Conservation (phyloP, 2,329 filamentous ascomycete species). For the Sarocladiaceae sp. region DNA sequence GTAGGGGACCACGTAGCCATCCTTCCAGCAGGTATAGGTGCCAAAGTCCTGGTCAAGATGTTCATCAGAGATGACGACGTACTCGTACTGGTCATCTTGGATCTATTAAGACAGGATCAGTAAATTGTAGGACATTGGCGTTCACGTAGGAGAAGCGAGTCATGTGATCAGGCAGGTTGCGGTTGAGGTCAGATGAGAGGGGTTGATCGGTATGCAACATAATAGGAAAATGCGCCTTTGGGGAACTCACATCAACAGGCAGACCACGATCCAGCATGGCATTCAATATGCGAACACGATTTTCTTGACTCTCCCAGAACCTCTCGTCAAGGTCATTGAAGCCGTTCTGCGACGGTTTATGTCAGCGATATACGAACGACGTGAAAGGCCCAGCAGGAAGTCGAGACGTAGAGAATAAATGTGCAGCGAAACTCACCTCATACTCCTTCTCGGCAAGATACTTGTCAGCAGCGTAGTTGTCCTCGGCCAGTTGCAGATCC, state of each 20-base stretch:
- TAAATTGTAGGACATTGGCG: no score
- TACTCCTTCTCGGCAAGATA: constrained; percentile 29
- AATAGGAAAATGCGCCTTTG: no score
- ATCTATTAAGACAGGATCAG: no score
- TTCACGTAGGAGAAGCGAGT: no score
- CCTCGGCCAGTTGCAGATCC: constrained; percentile 31
- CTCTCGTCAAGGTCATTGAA: constrained; percentile 31
- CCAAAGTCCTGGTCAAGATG: constrained; percentile 37
- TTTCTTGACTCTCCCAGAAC: constrained; percentile 39
- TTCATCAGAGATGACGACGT: constrained; percentile 37
- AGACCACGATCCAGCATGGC: constrained; percentile 36
- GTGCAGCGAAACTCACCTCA: constrained; percentile 27
- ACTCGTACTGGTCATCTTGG: constrained; percentile 38
- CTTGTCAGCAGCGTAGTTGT: constrained; percentile 26
- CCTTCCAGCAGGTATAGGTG: constrained; percentile 32
- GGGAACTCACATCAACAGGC: constrained; percentile 45
- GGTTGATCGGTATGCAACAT: no score
- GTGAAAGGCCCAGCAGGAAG: constrained; percentile 9
- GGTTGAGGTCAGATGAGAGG: no score
- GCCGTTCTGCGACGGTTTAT: constrained; percentile 24
- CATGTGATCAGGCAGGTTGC: no score
- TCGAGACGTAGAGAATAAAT: no score
- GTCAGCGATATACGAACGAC: constrained; percentile 2
- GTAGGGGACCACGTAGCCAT: constrained; percentile 38
- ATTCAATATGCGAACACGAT: constrained; percentile 38